A percentile compares a stretch with the other conserved stretches of the same genome.
phyloP scores from a whole-genome alignment of 2,329 filamentous ascomycete species.

The Aspergillus sp. region DNA sequence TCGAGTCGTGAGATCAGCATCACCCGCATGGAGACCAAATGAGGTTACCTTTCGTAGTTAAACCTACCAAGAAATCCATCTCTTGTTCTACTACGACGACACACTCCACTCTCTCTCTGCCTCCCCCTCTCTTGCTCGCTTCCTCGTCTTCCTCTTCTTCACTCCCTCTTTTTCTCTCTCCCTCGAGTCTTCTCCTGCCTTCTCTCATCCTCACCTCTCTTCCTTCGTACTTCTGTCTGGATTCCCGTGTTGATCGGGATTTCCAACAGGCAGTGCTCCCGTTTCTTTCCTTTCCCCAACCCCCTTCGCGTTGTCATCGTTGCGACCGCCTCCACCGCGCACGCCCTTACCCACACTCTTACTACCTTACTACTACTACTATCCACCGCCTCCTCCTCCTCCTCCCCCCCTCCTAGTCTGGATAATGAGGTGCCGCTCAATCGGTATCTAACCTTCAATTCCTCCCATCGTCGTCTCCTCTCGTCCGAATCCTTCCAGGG shows the following conservation, averaged over 20 bases:
- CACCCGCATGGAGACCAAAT: neutral
- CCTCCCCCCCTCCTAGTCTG: constrained; percentile 11
- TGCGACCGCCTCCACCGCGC: constrained; percentile 19
- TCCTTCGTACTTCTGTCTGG: constrained; percentile 4
- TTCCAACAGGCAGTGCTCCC: constrained; percentile 17
- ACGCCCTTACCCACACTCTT: constrained; percentile 5
- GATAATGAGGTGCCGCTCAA: constrained; percentile 26
- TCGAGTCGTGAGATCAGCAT: constrained; percentile 5
- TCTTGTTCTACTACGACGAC: neutral
- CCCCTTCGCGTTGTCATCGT: constrained; percentile 20
- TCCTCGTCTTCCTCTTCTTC: constrained; percentile 10
- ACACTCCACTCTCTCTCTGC: neutral
- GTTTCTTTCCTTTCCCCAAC: constrained; percentile 5
- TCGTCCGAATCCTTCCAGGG: constrained; percentile 16
- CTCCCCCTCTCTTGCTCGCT: neutral
- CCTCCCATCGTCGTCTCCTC: constrained; percentile 14
- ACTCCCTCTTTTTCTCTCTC: constrained; percentile 9
- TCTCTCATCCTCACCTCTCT: constrained; percentile 5
- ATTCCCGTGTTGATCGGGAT: constrained; percentile 14
- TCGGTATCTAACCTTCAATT: constrained; percentile 21
- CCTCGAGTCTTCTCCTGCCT: constrained; percentile 10
- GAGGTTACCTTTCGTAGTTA: neutral
- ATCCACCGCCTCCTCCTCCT: constrained; percentile 13
- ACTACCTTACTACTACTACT: constrained; percentile 10
- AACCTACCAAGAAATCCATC: neutral